Evolutionary conservation across 805 yeast species (phyloP).

Genomic region (Saccharomycopsis babjevae): DNA sequence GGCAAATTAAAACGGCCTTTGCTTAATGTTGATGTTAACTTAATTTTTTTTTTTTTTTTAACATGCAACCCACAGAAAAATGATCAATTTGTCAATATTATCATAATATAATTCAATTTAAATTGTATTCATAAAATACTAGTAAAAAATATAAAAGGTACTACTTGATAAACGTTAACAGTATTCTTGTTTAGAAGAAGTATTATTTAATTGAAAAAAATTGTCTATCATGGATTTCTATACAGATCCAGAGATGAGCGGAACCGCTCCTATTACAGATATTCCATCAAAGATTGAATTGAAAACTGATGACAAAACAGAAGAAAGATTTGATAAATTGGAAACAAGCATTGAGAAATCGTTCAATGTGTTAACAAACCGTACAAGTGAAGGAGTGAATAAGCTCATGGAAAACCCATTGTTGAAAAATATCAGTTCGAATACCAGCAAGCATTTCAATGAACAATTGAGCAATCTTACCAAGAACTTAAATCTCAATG

Average conservation of each 20-base stretch:
- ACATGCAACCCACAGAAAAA: not conserved
- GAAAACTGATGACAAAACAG: slow-evolving; percentile 32
- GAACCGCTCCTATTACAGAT: not conserved
- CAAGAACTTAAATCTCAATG: slow-evolving; percentile 20
- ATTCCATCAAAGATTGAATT: not conserved
- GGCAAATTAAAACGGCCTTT: too few relatives aligned
- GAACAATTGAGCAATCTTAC: slow-evolving; percentile 18
- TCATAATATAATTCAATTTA: not conserved
- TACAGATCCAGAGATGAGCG: not conserved
- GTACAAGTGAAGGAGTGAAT: slow-evolving; percentile 21
- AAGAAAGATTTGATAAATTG: slow-evolving; percentile 38
- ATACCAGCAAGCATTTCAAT: slow-evolving; percentile 12
- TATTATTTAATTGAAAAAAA: not conserved
- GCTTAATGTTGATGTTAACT: not conserved
- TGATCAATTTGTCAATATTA: not conserved
- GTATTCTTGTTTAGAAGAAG: not conserved
- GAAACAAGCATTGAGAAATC: slow-evolving; percentile 46
- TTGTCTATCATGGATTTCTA: not conserved
- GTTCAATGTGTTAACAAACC: slow-evolving; percentile 35
- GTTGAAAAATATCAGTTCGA: slow-evolving; percentile 14
- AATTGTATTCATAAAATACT: not conserved
- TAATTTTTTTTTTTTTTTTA: not conserved
- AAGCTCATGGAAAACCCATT: slow-evolving; percentile 1
- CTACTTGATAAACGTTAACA: too few relatives aligned
- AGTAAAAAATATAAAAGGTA: too few relatives aligned